Evolutionary conservation across 129 eudicot genomes (phyloP).

Genomic region (Escallonia rubra): DNA sequence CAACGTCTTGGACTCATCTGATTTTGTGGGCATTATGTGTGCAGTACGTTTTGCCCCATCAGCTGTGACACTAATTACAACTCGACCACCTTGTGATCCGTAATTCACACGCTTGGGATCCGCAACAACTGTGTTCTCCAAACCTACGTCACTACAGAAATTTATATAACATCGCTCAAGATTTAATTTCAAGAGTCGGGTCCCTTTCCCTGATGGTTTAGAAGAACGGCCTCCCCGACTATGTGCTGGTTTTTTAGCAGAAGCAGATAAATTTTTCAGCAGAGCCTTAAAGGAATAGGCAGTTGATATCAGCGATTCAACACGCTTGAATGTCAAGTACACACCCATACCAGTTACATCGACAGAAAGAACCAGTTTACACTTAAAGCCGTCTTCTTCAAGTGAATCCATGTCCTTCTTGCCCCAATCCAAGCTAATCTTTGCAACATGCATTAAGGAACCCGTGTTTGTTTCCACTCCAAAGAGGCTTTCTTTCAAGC

Average conservation of each 20-base stretch:
- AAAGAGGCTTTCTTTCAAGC: slow-evolving; percentile 75
- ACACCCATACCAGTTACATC: slow-evolving; percentile 90
- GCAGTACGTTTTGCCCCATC: slow-evolving; percentile 90
- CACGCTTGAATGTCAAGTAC: slow-evolving; percentile 73
- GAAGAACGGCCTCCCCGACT: slow-evolving; percentile 43
- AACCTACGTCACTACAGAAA: slow-evolving; percentile 53
- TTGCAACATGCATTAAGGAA: slow-evolving; percentile 77
- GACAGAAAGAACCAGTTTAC: slow-evolving; percentile 54
- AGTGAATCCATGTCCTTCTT: slow-evolving; percentile 69
- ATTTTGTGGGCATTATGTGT: slow-evolving; percentile 54
- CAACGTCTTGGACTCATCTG: slow-evolving; percentile 46
- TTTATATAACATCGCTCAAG: slow-evolving; percentile 76
- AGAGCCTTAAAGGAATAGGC: slow-evolving; percentile 59
- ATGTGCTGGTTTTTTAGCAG: slow-evolving; percentile 46
- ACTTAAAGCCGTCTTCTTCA: slow-evolving; percentile 53
- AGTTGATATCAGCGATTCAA: slow-evolving; percentile 71
- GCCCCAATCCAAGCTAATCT: slow-evolving; percentile 81
- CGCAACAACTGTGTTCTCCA: slow-evolving; percentile 57
- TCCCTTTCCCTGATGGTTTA: slow-evolving; percentile 79
- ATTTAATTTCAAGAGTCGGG: slow-evolving; percentile 54
- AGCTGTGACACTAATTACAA: slow-evolving; percentile 51
- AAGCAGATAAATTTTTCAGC: slow-evolving; percentile 47
- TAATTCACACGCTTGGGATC: slow-evolving; percentile 93
- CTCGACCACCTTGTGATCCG: slow-evolving; percentile 96
- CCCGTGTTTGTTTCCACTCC: slow-evolving; percentile 89